A percentile compares a stretch with the other conserved stretches of the same genome.
Evolutionary conservation across 139 green algal species (phyloP).

Genomic region (Tetradesmus lagerheimii): DNA sequence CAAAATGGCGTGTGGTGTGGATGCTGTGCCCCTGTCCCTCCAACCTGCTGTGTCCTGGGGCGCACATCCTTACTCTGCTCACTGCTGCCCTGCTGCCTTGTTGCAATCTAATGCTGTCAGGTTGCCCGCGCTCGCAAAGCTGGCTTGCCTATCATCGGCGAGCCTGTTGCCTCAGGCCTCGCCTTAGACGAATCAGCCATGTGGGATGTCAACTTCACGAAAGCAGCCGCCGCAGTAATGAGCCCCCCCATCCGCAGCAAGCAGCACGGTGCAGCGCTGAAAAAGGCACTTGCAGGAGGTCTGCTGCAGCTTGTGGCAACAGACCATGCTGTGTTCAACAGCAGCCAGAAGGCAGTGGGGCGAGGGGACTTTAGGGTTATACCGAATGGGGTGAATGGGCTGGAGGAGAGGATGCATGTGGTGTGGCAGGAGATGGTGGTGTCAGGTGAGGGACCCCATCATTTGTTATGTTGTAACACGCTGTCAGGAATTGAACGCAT

Average conservation of each 20-base stretch:
- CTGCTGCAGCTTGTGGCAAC: constrained; percentile 79
- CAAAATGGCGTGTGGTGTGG: too few relatives aligned
- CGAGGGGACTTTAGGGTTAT: constrained; percentile 92
- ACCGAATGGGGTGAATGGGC: constrained; percentile 97
- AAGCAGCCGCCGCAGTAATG: constrained; percentile 91
- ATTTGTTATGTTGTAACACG: constrained; percentile 55
- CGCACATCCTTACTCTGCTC: not conserved
- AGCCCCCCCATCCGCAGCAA: constrained; percentile 88
- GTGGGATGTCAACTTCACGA: constrained; percentile 86
- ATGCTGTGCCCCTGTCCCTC: too few relatives aligned
- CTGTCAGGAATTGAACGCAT: constrained; percentile 95
- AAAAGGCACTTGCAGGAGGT: constrained; percentile 59
- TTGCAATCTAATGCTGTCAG: constrained; percentile 37
- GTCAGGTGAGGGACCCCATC: constrained; percentile 62
- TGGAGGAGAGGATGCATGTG: constrained; percentile 96
- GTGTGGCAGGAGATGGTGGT: constrained; percentile 89
- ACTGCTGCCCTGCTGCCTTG: not conserved
- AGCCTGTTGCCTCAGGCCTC: constrained; percentile 88
- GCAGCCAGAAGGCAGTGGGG: constrained; percentile 88
- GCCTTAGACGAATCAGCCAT: constrained; percentile 80
- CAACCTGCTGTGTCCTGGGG: too few relatives aligned
- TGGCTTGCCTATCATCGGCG: constrained; percentile 82
- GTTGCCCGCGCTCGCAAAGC: constrained; percentile 58
- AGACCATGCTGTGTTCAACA: constrained; percentile 96
- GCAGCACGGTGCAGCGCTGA: constrained; percentile 65